Base-by-base conservation (phyloP, 148 eudicot species). In the Nepenthes mirabilis region DNA sequence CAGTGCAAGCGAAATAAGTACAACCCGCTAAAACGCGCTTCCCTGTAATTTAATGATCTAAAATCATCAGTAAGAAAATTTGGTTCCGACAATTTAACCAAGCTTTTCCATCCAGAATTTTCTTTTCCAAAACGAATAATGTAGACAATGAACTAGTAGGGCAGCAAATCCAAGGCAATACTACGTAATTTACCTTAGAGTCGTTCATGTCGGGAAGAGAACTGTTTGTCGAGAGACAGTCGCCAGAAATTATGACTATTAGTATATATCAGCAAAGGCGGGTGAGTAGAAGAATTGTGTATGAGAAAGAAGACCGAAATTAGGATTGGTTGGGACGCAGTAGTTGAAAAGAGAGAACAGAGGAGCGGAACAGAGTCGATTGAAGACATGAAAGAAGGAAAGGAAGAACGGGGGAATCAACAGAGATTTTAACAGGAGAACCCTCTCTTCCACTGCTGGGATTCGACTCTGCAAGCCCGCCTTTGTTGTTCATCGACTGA, bases 221-320 rank as follows among this genome's bases (percentile, higher is more conserved):
- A 5, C 11, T 13, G 14, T 23, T 52, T 32, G 9, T 59, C 49
- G 8, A 58, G 61, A 14, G 11, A 12, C 37, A 56, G 56, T 43
- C 7, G 33, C 47, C 8, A 12, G 53, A 14, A 65, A 52, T 11
- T 11, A 54, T 9, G 43, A 55, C 3, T 1, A 9, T 9, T 32
- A 12, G 52, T 4, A 45, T 35, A 62, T 7, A 11, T 14, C 11
- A 6, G 61, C 56, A 14, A 43, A 13, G 34, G 66, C 36, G 11
- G 62, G n/a, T 23, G 34, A 54, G 55, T 59, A 37, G 11, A 68
- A 32, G n/a, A 47, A 54, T 37, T 52, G 48, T 57, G 67, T 65
- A 76, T 71, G 47, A 11, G 47, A 65, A 62, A 76, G 37, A 47
- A 58, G 62, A 72, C 52, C 47, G 57, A 72, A 65, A 72, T 70